Conservation (phyloP, 1,139 yeast species). For the Suhomyces kunorum region DNA sequence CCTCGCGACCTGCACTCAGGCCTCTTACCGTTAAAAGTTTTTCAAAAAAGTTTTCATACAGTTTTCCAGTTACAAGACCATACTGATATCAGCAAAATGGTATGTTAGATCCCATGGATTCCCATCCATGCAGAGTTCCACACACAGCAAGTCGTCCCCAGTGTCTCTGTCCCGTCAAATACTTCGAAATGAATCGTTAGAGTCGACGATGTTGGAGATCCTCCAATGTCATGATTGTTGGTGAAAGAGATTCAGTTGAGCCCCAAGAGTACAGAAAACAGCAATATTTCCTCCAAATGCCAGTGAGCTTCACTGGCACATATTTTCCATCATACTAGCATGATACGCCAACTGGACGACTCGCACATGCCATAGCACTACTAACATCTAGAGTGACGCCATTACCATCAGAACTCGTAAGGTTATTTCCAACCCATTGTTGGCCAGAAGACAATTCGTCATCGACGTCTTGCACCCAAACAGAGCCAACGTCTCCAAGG, state of each 20-base stretch:
- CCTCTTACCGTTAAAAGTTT: slow-evolving; percentile 13
- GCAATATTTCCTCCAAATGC: no score
- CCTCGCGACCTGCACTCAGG: slow-evolving; percentile 8
- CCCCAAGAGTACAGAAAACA: no score
- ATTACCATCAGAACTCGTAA: slow-evolving; percentile 99
- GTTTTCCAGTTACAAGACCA: slow-evolving; percentile 13
- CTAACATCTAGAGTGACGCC: slow-evolving; percentile 83
- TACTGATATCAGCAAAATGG: slow-evolving; percentile 33
- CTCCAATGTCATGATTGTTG: no score
- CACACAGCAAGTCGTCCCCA: background rate
- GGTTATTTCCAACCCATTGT: slow-evolving; percentile 99
- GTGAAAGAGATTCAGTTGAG: no score
- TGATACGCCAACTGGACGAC: no score
- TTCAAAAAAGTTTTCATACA: slow-evolving; percentile 14
- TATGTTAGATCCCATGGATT: slow-evolving; percentile 21
- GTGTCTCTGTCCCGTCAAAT: background rate
- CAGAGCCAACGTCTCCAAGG: slow-evolving; percentile 99
- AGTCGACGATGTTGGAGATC: no score
- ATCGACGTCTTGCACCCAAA: slow-evolving; percentile 99
- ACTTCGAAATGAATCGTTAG: background rate
- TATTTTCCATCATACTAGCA: no score
- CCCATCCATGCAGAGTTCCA: slow-evolving; percentile 4
- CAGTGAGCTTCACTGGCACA: no score
- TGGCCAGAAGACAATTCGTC: slow-evolving; percentile 99
- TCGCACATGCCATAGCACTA: slow-evolving; percentile 16